Conservation (phyloP, 2,329 filamentous ascomycete genomes). For the Colletotrichum paranaense region DNA sequence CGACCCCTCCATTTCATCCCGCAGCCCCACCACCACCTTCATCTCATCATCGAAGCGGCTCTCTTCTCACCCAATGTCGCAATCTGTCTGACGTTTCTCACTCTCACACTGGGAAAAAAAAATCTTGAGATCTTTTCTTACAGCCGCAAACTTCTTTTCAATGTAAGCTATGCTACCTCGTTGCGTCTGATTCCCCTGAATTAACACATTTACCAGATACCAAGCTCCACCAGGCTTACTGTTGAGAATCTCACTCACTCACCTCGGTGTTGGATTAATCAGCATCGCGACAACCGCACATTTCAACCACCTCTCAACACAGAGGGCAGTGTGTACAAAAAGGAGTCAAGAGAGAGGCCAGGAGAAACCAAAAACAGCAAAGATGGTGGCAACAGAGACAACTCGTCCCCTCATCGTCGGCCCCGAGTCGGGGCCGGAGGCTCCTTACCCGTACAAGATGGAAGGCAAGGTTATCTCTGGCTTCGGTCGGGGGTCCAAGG, state of each 20-base stretch:
- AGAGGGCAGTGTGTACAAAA: background rate
- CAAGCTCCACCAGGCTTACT: background rate
- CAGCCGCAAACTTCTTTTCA: too few species aligned
- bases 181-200: background rate
- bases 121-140: background rate
- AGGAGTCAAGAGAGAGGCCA: background rate
- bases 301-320: background rate
- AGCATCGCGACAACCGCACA: background rate
- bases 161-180: background rate
- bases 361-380: background rate
- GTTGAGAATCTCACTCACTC: background rate
- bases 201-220: background rate
- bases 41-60: constrained; percentile 26
- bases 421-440: constrained; percentile 75
- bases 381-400: constrained; percentile 19
- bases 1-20: constrained; percentile 26
- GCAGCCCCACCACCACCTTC: constrained; percentile 23
- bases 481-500: constrained; percentile 93
- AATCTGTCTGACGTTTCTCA: background rate
- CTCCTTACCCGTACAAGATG: constrained; percentile 86
- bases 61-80: constrained; percentile 11
- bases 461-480: constrained; percentile 90
- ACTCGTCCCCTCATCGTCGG: constrained; percentile 78
- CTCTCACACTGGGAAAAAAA: background rate
- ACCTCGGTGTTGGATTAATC: constrained; percentile 7